Evolutionary conservation across 2,329 filamentous ascomycete species (phyloP).

Genomic region (Fusarium pseudoanthophilum): DNA sequence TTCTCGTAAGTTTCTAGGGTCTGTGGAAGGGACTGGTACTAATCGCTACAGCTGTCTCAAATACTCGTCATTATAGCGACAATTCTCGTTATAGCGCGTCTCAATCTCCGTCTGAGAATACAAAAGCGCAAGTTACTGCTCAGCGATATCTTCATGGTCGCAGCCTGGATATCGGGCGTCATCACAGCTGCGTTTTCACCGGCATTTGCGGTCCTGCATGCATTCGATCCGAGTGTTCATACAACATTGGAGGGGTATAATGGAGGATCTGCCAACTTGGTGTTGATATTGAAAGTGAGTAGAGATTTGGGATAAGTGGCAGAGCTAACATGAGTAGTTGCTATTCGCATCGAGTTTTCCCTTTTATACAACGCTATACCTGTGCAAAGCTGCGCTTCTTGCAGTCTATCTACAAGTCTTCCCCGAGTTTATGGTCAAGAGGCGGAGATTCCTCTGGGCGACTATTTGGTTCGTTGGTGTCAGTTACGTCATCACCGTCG

Average conservation of each 20-base stretch:
- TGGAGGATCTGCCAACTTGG: neutral
- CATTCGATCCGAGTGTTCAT: conserved; percentile 25
- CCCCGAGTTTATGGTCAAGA: conserved; percentile 28
- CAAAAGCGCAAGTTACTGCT: conserved; percentile 21
- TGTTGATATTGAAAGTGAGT: conserved; percentile 22
- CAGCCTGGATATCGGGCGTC: conserved; percentile 23
- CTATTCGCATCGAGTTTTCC: conserved; percentile 26
- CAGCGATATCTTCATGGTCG: conserved; percentile 34
- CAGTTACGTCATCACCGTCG: neutral
- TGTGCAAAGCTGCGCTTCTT: conserved; percentile 35
- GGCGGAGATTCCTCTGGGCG: conserved; percentile 15
- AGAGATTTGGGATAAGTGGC: fast-evolving
- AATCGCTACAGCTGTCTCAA: neutral
- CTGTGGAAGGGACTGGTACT: fast-evolving
- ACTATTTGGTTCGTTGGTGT: neutral
- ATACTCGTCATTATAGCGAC: conserved; percentile 22
- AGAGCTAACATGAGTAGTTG: neutral
- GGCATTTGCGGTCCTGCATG: neutral
- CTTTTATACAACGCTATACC: conserved; percentile 38
- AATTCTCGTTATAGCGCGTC: conserved; percentile 21
- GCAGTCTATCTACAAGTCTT: conserved; percentile 27
- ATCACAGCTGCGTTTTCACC: conserved; percentile 18
- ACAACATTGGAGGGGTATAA: conserved; percentile 10
- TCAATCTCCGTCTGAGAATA: conserved; percentile 29
- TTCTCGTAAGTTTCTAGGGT: neutral